phyloP scores from a whole-genome alignment of 208 protist species.

The Crithidia expoeki region DNA sequence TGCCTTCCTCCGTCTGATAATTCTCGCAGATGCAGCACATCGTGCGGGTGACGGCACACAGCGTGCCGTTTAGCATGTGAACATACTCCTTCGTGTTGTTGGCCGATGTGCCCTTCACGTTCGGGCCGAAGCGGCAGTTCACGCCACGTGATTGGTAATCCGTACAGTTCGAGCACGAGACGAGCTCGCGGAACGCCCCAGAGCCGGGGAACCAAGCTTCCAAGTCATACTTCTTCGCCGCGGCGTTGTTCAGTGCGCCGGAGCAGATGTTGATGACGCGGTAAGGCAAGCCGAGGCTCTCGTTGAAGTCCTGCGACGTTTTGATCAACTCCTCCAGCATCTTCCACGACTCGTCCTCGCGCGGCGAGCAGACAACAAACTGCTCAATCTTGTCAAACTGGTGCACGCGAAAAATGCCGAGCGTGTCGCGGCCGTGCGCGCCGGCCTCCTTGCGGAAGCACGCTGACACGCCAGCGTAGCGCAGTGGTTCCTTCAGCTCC shows the following conservation, averaged over 20 bases:
- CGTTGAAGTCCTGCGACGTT: constrained; percentile 94
- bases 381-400: constrained; percentile 98
- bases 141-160: constrained; percentile 98
- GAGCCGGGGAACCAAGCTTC: constrained; percentile 99
- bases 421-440: constrained; percentile 94
- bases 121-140: constrained; percentile 91
- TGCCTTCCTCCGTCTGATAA: constrained; percentile 97
- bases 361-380: constrained; percentile 92
- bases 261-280: constrained; percentile 95
- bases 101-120: constrained; percentile 65
- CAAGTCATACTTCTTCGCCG: constrained; percentile 99
- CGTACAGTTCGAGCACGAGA: constrained; percentile 99
- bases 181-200: constrained; percentile 97
- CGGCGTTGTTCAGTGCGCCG: constrained; percentile 99
- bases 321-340: constrained; percentile 92
- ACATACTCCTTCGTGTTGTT: constrained; percentile 96
- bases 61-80: constrained; percentile 99
- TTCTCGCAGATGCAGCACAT: constrained; percentile 99
- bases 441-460: constrained; percentile 99
- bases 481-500: constrained; percentile 90
- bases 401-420: constrained; percentile 97
- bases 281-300: constrained; percentile 94
- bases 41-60: constrained; percentile 98
- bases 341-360: constrained; percentile 91
- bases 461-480: constrained; percentile 97